phyloP scores from a whole-genome alignment of 257 asterid genomes.

The Ocimum tenuiflorum region DNA sequence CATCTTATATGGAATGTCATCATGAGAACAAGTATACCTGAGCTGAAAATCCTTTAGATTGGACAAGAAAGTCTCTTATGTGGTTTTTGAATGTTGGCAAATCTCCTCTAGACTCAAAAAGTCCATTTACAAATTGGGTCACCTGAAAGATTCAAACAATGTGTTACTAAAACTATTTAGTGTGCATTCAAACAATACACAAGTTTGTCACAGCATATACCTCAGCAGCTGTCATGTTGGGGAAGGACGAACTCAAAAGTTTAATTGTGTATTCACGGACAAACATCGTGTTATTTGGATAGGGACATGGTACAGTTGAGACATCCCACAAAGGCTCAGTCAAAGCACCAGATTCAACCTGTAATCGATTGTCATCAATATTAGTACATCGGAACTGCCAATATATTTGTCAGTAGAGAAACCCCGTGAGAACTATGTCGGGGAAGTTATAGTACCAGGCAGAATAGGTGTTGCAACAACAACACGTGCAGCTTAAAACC shows the following conservation, averaged over 20 bases:
- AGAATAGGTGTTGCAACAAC: constrained; percentile 74
- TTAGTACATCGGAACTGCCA: neutral
- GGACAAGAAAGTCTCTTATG: constrained; percentile 89
- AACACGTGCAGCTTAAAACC: constrained; percentile 93
- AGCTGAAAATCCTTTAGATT: constrained; percentile 93
- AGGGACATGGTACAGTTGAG: constrained; percentile 55
- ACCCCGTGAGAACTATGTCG: neutral
- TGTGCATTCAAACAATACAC: neutral
- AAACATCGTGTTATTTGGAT: constrained; percentile 63
- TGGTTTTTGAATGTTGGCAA: constrained; percentile 70
- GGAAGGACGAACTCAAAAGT: constrained; percentile 84
- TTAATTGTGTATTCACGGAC: constrained; percentile 83
- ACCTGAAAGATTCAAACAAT: constrained; percentile 42
- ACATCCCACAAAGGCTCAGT: constrained; percentile 93
- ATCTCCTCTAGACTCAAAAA: constrained; percentile 64
- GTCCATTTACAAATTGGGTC: constrained; percentile 79
- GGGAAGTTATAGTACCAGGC: constrained; percentile 51
- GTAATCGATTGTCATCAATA: constrained; percentile 12
- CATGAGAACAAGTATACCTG: constrained; percentile 48
- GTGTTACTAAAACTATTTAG: neutral
- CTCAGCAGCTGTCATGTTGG: constrained; percentile 89
- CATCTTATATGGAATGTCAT: no score
- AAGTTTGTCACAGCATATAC: constrained; percentile 27
- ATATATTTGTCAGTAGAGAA: neutral
- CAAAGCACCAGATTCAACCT: constrained; percentile 69